phyloP scores from a whole-genome alignment of 176 grass and related monocot genomes.

The Musa troglodytarum region DNA sequence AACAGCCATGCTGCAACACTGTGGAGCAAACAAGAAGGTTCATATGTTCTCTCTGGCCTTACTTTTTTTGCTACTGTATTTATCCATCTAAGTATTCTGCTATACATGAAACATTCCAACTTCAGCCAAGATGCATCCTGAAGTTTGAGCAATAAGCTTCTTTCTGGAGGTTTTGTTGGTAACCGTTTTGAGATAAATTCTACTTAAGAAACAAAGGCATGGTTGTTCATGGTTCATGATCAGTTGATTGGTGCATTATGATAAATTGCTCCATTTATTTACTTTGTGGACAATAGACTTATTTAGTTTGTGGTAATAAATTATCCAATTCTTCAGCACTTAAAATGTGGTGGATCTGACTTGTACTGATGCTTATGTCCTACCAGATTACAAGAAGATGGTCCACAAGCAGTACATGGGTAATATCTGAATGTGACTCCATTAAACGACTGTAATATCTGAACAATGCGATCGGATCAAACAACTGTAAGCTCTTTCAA shows the following conservation, averaged over 20 bases:
- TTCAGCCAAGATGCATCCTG: too few relatives aligned
- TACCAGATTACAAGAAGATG: slow-evolving; percentile 31
- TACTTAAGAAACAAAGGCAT: not conserved
- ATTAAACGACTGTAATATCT: not conserved
- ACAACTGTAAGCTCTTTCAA: not conserved
- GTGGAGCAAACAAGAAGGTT: slow-evolving; percentile 32
- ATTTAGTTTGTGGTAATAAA: not conserved
- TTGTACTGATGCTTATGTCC: not conserved
- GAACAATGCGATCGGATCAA: too few relatives aligned
- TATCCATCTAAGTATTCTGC: not conserved
- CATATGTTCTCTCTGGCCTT: not conserved
- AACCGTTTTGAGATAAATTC: not conserved
- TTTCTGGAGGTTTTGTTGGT: not conserved
- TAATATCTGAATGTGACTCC: not conserved
- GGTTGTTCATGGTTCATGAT: not conserved
- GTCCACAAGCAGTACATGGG: slow-evolving; percentile 23
- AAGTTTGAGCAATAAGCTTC: not conserved
- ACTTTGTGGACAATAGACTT: not conserved
- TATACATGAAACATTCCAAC: not conserved
- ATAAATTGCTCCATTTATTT: not conserved
- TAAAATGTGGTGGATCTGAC: not conserved
- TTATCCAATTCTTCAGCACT: not conserved
- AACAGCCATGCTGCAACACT: slow-evolving; percentile 31
- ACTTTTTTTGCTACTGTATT: not conserved
- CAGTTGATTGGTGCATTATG: not conserved